Conservation (phyloP, 2,329 filamentous ascomycete genomes). For the Diaporthe velutina region DNA sequence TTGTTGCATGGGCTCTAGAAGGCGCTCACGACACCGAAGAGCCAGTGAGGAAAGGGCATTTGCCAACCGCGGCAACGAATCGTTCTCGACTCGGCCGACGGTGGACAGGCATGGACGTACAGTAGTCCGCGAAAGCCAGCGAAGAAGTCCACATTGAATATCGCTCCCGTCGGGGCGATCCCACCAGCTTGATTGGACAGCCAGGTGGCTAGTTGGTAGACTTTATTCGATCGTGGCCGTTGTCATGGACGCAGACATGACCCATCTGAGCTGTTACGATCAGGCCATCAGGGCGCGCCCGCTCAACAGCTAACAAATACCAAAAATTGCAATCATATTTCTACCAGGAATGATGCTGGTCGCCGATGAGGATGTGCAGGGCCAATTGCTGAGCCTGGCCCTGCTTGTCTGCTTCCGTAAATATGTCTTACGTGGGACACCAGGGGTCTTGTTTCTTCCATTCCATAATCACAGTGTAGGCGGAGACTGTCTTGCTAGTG, state of each 20-base stretch:
- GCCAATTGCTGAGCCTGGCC: no score
- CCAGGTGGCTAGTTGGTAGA: not conserved
- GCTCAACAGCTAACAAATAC: not conserved
- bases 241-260: not conserved
- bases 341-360: not conserved
- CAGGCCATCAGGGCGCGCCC: not conserved
- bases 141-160: not conserved
- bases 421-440: not conserved
- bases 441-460: not conserved
- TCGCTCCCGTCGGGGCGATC: not conserved
- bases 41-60: no score
- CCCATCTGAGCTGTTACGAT: not conserved
- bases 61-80: not conserved
- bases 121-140: not conserved
- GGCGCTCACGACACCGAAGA: not conserved
- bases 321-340: not conserved
- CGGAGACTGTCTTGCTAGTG: not conserved
- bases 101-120: not conserved
- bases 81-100: not conserved
- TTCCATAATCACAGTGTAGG: not conserved
- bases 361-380: not conserved
- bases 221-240: not conserved
- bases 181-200: not conserved
- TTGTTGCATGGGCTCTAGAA: not conserved
- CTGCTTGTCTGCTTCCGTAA: no score